These are phyloP conservation scores for Manihot esculenta DNA, from an alignment of 441 rosid species.

Conservation along the genomic window DNA sequence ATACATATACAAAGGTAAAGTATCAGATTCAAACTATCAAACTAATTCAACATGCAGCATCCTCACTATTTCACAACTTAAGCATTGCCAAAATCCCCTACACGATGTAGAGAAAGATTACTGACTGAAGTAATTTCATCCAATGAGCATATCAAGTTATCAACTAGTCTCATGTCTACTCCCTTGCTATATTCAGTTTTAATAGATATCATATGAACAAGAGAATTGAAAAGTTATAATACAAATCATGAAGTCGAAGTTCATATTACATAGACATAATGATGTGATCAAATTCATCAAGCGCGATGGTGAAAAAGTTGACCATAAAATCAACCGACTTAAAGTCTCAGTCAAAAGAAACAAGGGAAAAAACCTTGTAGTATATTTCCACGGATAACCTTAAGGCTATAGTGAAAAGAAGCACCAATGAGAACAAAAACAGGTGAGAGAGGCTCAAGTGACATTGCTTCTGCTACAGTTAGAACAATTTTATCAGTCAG, in stretches of 20 bases:
- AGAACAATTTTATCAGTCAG: constrained; percentile 72
- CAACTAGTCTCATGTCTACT: not conserved
- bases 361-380: constrained; percentile 65
- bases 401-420: constrained; percentile 60
- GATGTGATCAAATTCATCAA: constrained; percentile 3
- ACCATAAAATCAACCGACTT: not conserved
- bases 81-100: not conserved
- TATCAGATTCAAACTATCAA: not conserved
- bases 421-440: constrained; percentile 85
- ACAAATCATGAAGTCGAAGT: not conserved
- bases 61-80: not conserved
- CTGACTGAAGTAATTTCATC: not conserved
- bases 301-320: not conserved
- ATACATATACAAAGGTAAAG: not conserved
- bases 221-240: not conserved
- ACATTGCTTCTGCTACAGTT: constrained; percentile 98
- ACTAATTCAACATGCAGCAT: not conserved
- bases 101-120: not conserved
- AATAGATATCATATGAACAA: not conserved
- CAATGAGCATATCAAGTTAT: not conserved
- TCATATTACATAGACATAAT: constrained; percentile 3
- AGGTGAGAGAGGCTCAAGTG: constrained; percentile 90
- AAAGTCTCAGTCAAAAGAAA: constrained; percentile 12
- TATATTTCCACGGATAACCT: constrained; percentile 73
- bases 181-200: not conserved